A percentile compares a stretch with the other conserved stretches of the same genome.
phyloP scores from a whole-genome alignment of 1,139 yeast genomes.

The Arxiozyma bovina region DNA sequence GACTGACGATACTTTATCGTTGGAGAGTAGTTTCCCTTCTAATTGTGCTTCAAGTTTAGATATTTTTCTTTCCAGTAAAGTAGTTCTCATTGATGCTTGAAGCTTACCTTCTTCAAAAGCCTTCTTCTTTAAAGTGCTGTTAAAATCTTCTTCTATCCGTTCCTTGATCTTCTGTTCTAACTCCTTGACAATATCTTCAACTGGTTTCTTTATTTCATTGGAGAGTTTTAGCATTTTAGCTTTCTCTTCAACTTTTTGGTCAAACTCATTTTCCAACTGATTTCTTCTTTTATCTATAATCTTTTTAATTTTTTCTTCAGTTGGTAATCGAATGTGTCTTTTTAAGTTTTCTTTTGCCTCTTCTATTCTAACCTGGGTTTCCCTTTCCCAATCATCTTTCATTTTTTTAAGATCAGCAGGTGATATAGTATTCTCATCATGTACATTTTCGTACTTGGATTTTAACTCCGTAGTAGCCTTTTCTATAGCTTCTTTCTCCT shows the following conservation, averaged over 20 bases:
- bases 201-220: conserved; percentile 2
- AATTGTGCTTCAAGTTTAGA: conserved; percentile 22
- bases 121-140: conserved; percentile 30
- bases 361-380: conserved; percentile 18
- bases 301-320: conserved; percentile 26
- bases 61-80: conserved; percentile 24
- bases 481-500: conserved; percentile 8
- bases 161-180: conserved; percentile 17
- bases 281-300: conserved; percentile 19
- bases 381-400: conserved; percentile 22
- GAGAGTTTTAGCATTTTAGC: conserved; percentile 7
- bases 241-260: conserved; percentile 15
- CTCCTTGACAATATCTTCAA: conserved; percentile 10
- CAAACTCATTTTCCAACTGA: conserved; percentile 23
- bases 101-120: conserved; percentile 35
- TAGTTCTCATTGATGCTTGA: conserved; percentile 32
- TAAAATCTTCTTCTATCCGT: conserved; percentile 13
- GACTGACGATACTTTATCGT: background rate
- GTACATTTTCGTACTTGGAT: conserved; percentile 7
- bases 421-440: background rate
- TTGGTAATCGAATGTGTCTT: conserved; percentile 24
- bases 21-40: conserved; percentile 1
- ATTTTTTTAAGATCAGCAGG: conserved; percentile 8
- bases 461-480: conserved; percentile 4
- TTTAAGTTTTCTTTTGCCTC: conserved; percentile 30